Percentiles rank a stretch among this genome's conserved stretches.
Evolutionary conservation across 169 alveolate species (phyloP).

Genomic region (Plasmodium knowlesi): DNA sequence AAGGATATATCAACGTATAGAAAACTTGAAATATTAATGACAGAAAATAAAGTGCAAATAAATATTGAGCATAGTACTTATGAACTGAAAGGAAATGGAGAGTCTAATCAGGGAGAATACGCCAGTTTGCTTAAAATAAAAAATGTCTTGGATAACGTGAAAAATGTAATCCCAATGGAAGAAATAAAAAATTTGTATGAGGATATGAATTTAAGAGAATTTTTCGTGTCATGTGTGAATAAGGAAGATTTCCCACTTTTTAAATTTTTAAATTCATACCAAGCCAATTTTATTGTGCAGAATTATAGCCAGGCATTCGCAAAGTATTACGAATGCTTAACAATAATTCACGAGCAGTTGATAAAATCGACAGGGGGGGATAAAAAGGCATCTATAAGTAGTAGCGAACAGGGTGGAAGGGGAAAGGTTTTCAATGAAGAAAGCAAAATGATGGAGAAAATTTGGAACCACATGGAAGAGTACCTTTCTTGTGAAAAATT

Average conservation of each 20-base stretch:
- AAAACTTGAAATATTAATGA: background rate
- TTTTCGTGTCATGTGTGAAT: background rate
- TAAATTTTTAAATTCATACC: slow-evolving; percentile 10
- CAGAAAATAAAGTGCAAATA: slow-evolving; percentile 1
- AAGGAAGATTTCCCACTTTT: slow-evolving; percentile 15
- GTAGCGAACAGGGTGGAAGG: background rate
- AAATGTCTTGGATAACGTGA: slow-evolving; percentile 12
- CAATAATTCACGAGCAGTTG: slow-evolving; percentile 45
- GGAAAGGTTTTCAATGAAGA: background rate
- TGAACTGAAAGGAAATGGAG: background rate
- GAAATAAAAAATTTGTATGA: background rate
- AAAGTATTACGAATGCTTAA: slow-evolving; percentile 40
- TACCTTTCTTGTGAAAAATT: slow-evolving; percentile 29
- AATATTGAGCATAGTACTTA: background rate
- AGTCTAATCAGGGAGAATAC: background rate
- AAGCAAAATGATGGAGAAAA: slow-evolving; percentile 21
- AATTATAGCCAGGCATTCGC: slow-evolving; percentile 27
- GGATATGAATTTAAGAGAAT: slow-evolving; percentile 7
- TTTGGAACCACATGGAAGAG: slow-evolving; percentile 51
- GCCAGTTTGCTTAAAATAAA: slow-evolving; percentile 40
- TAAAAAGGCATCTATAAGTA: background rate
- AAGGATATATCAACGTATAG: background rate
- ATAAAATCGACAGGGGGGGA: slow-evolving; percentile 23
- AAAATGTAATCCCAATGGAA: slow-evolving; percentile 16
- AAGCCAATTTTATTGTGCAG: background rate